Base-by-base conservation (phyloP, 1,284 basidiomycete genomes). In the Trichosporon sp. region DNA sequence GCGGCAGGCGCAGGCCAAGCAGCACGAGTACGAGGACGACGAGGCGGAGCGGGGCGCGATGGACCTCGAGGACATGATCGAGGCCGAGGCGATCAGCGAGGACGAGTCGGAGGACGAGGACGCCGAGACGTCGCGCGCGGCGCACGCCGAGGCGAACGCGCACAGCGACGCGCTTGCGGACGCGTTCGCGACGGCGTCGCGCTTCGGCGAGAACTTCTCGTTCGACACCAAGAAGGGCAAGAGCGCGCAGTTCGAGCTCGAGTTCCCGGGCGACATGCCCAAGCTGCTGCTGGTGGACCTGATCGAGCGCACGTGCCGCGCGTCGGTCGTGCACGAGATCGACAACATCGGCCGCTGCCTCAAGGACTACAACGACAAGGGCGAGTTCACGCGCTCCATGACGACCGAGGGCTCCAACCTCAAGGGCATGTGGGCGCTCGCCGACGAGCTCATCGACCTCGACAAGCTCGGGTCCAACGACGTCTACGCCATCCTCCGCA, bases 381-480 rank as follows among this genome's bases (percentile, higher is more conserved):
- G 81, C 38, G 76, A 80, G 31, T 82, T 81, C 53, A 78, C 75
- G 44, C 82, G 83, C 65, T 77, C 77, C 63, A 79, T 84, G 74
- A 80, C 85, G 56, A 86, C 85, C 35, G 85, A 97, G 78, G 95
- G 95, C 11, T 95, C 93, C 58, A 99, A 98, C 83, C 88, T 99
- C 77, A 86, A 86, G 53, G 95, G 95, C 25, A 88, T 98, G 76
- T 98, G 97, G 95, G 86, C 89, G 69, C 93, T 93, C 78, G 90
- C 90, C 21, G 86, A 88, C 74, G 87, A 87, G 68, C 89, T 96
- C 71, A 87, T 98, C 72, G 91, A 96, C 77, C 87, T 93, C 66
- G 87, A 95, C 80, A 87, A 88, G 66, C 89, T 98, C 69, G 92
- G 92, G 77, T 95, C 95, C 29, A 99, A 99, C 85, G 95, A 99